Evolutionary conservation across 257 asterid genomes (phyloP), one percentile per base, ranked within the genome.

Genomic region (Ligustrum vulgare): DNA sequence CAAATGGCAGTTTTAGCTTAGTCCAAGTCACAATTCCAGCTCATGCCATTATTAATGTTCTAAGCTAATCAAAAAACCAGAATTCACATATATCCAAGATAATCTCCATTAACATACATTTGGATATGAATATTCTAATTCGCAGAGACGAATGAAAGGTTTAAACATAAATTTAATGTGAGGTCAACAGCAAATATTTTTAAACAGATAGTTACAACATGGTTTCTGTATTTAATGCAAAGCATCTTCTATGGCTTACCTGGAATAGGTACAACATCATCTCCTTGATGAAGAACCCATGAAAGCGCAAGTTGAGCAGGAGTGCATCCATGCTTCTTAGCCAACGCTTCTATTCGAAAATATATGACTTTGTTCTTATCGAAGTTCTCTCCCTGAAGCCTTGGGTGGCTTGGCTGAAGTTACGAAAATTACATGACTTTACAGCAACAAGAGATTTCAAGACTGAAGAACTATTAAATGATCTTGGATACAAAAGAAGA

Each of bases 261-360:
- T 22, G 93, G 96, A 79, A 88, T 86, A 22, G 93, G 80, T 10
- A 84, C 89, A 51, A 88, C 41, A 37, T 88, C 90, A 60, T 80
- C 79, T 34, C 93, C 93, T 84, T 83, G 90, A 64, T 86, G 86
- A 79, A 73, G 86, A 78, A 90, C 83, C 96, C 93, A 90, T 4
- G 89, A 73, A 77, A 88, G 82, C 23, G 91, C 90, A 25, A 90
- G 93, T 79, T 90, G 91, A 67, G 87, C 93, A 2, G 91, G 90
- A 9, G 86, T 73, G 75, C 91, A 88, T 5, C 81, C 64, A 69
- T 84, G 89, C 75, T 85, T 86, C 72, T 86, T 82, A 20, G 90
- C 87, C 73, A 86, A 69, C 67, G 69, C 64, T 51, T 84, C 91
- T 41, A 86, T 4, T 18, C 86, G 86, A 43, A 80, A 86, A 66